Conservation (phyloP, 352 stramenopile genomes). For the Plasmopara halstedii region DNA sequence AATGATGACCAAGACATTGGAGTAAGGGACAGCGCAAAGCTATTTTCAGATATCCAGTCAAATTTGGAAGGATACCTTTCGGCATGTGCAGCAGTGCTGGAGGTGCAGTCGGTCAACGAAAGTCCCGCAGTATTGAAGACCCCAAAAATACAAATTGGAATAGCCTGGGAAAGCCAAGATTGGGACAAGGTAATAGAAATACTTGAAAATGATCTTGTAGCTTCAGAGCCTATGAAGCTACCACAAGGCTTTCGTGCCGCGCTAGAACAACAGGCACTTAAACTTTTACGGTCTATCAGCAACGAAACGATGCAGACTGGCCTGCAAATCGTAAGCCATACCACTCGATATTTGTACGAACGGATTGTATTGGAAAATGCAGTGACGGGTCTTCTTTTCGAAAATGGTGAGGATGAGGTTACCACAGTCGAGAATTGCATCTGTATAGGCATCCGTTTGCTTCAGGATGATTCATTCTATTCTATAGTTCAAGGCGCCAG, state of each 20-base stretch:
- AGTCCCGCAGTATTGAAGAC: constrained; percentile 27
- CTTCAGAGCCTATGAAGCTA: constrained; percentile 26
- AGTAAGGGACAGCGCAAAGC: constrained; percentile 5
- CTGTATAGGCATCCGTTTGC: constrained; percentile 29
- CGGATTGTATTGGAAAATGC: constrained; percentile 41
- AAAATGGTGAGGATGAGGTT: constrained; percentile 10
- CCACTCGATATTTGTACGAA: constrained; percentile 45
- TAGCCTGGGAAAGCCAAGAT: constrained; percentile 39
- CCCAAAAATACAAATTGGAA: constrained; percentile 30
- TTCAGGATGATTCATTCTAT: constrained; percentile 51
- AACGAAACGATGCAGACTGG: constrained; percentile 18
- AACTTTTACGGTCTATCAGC: constrained; percentile 28
- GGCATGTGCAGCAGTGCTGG: constrained; percentile 58
- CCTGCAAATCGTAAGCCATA: constrained; percentile 12
- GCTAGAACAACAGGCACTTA: constrained; percentile 45
- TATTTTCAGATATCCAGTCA: constrained; percentile 19
- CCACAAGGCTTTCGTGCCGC: constrained; percentile 27
- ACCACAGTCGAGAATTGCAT: constrained; percentile 29
- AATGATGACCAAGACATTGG: constrained; percentile 12
- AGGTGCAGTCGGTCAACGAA: constrained; percentile 31
- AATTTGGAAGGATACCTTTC: constrained; percentile 63
- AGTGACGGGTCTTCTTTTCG: constrained; percentile 22
- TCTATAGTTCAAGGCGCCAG: constrained; percentile 4
- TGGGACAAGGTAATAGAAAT: constrained; percentile 44
- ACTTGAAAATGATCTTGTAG: constrained; percentile 36